Evolutionary conservation across 2,329 filamentous ascomycete genomes (phyloP).

Genomic region (Endoconidiophora laricicola): DNA sequence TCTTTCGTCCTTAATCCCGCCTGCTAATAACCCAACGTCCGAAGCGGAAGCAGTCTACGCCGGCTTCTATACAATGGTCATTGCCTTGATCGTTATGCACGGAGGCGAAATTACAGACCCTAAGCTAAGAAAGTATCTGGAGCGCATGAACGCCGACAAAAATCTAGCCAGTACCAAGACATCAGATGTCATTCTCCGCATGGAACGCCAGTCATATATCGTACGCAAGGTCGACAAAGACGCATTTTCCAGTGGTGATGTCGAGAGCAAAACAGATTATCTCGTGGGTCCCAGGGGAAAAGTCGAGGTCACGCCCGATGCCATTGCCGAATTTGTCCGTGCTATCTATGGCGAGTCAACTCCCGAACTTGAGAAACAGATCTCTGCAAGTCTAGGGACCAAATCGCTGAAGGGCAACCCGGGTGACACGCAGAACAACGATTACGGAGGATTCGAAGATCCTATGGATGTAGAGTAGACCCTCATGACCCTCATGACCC

Average conservation of each 20-base stretch:
- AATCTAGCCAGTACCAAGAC: slow-evolving; percentile 62
- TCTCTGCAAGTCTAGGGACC: slow-evolving; percentile 46
- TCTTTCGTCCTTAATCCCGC: slow-evolving; percentile 47
- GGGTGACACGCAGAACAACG: slow-evolving; percentile 17
- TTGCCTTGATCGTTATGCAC: slow-evolving; percentile 59
- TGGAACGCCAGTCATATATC: slow-evolving; percentile 73
- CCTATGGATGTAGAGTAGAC: slow-evolving; percentile 7
- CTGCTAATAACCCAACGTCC: slow-evolving; percentile 46
- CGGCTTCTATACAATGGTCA: slow-evolving; percentile 63
- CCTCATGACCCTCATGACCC: slow-evolving; percentile 16
- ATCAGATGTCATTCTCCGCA: slow-evolving; percentile 53
- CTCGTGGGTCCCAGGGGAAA: slow-evolving; percentile 72
- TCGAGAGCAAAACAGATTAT: slow-evolving; percentile 65
- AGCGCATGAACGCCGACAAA: slow-evolving; percentile 56
- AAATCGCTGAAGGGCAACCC: slow-evolving; percentile 13
- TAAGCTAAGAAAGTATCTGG: slow-evolving; percentile 61
- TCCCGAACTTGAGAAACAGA: slow-evolving; percentile 40
- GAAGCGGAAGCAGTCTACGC: slow-evolving; percentile 63
- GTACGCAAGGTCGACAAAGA: slow-evolving; percentile 52
- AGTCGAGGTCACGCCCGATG: slow-evolving; percentile 64
- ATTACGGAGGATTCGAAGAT: slow-evolving; percentile 11
- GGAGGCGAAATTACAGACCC: slow-evolving; percentile 59
- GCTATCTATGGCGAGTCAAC: slow-evolving; percentile 38
- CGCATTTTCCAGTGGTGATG: slow-evolving; percentile 22
- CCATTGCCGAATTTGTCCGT: slow-evolving; percentile 54